These are phyloP conservation scores for Quercus gilva DNA, from an alignment of 306 rosid species.

Conservation along the genomic window DNA sequence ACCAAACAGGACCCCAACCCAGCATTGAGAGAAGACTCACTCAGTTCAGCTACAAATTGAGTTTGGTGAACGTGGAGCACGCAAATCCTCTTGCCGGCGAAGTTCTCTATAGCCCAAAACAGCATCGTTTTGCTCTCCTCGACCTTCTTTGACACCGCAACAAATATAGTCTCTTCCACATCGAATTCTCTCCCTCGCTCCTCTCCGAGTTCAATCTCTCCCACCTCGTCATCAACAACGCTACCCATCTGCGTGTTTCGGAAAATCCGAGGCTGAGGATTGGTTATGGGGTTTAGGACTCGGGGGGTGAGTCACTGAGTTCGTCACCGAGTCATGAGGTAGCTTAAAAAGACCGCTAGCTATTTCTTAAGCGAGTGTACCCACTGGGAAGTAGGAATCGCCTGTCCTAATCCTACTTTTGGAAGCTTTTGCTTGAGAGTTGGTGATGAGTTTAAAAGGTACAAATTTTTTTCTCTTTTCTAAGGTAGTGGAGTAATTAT, in stretches of 20 bases:
- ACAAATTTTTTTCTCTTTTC: too few relatives aligned
- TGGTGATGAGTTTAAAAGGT: too few relatives aligned
- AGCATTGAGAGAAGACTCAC: slow-evolving; percentile 39
- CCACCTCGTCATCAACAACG: slow-evolving; percentile 9
- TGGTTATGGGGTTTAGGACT: too few relatives aligned
- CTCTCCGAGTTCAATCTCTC: not conserved
- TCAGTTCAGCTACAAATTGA: slow-evolving; percentile 6
- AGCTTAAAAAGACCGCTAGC: too few relatives aligned
- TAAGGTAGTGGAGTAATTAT: too few relatives aligned
- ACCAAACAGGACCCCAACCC: slow-evolving; percentile 1
- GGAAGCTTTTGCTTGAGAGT: too few relatives aligned
- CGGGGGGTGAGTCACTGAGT: too few relatives aligned
- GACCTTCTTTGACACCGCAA: slow-evolving; percentile 66
- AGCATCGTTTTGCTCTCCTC: slow-evolving; percentile 43
- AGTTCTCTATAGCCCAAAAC: slow-evolving; percentile 57
- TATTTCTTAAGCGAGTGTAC: too few relatives aligned
- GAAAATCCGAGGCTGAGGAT: too few relatives aligned
- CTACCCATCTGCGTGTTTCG: slow-evolving; percentile 51
- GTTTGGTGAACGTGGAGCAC: slow-evolving; percentile 66
- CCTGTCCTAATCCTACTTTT: too few relatives aligned
- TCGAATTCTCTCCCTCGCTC: slow-evolving; percentile 29
- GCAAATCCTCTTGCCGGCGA: slow-evolving; percentile 54
- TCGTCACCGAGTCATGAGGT: too few relatives aligned
- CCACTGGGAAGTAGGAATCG: too few relatives aligned
- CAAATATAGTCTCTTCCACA: slow-evolving; percentile 57